phyloP scores from a whole-genome alignment of 2,329 filamentous ascomycete species.

The Metarhizium brunneum region DNA sequence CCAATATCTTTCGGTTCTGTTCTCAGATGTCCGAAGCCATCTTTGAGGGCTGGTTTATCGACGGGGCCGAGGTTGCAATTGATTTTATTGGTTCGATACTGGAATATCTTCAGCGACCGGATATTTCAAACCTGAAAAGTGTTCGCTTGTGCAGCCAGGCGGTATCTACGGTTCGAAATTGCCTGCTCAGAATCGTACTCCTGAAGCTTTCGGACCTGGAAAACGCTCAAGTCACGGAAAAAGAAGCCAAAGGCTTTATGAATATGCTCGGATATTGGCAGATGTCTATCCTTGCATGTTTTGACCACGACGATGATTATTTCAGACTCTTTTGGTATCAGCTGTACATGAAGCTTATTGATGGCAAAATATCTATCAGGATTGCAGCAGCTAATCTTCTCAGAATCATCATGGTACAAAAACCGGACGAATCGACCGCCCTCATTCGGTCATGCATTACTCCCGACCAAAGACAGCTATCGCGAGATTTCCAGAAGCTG shows the following conservation, averaged over 20 bases:
- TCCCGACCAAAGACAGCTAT: slow-evolving; percentile 61
- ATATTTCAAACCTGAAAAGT: slow-evolving; percentile 71
- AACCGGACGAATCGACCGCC: slow-evolving; percentile 68
- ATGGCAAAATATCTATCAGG: slow-evolving; percentile 56
- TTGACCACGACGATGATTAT: slow-evolving; percentile 71
- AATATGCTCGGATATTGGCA: slow-evolving; percentile 93
- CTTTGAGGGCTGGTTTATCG: slow-evolving; percentile 93
- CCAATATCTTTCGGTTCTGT: slow-evolving; percentile 75
- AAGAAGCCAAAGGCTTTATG: slow-evolving; percentile 62
- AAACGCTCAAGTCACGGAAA: slow-evolving; percentile 46
- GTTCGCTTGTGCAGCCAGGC: slow-evolving; percentile 87
- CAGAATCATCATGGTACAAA: slow-evolving; percentile 89
- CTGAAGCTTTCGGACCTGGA: slow-evolving; percentile 79
- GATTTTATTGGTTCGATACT: slow-evolving; percentile 80
- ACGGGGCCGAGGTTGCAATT: slow-evolving; percentile 72
- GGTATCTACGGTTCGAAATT: slow-evolving; percentile 63
- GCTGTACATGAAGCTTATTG: slow-evolving; percentile 81
- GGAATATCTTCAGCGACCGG: slow-evolving; percentile 81
- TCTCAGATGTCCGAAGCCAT: slow-evolving; percentile 79
- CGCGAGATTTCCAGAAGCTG: slow-evolving; percentile 70
- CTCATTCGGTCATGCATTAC: slow-evolving; percentile 65
- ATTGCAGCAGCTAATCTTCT: slow-evolving; percentile 74
- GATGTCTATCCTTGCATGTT: slow-evolving; percentile 71
- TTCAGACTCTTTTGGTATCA: slow-evolving; percentile 86
- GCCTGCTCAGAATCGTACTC: slow-evolving; percentile 70